phyloP scores from a whole-genome alignment of 2,329 filamentous ascomycete species.

The Aspergillus fischeri region DNA sequence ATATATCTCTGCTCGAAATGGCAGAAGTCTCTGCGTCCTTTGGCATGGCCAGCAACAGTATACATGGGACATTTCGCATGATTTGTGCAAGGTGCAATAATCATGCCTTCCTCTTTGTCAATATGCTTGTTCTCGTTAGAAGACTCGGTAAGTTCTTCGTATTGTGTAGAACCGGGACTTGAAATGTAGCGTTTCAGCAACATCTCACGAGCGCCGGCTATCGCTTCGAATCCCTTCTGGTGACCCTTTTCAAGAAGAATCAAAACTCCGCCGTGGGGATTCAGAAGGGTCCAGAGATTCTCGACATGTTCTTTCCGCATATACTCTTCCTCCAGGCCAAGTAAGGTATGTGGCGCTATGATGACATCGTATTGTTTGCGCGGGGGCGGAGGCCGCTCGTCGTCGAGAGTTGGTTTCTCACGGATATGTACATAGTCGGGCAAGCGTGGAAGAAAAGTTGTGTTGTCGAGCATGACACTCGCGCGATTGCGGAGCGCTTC shows the following conservation, averaged over 20 bases:
- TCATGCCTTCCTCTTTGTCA: constrained; percentile 58
- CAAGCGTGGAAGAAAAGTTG: constrained; percentile 86
- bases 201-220: constrained; percentile 77
- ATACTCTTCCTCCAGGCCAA: constrained; percentile 70
- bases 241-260: constrained; percentile 88
- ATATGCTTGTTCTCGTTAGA: constrained; percentile 23
- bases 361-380: constrained; percentile 86
- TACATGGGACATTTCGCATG: constrained; percentile 90
- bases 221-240: constrained; percentile 84
- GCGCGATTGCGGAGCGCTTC: constrained; percentile 70
- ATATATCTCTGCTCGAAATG: constrained; percentile 87
- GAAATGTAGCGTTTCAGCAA: constrained; percentile 70
- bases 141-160: constrained; percentile 36
- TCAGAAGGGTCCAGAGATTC: constrained; percentile 84
- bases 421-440: constrained; percentile 74
- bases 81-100: constrained; percentile 72
- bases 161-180: constrained; percentile 51
- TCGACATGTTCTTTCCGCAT: constrained; percentile 74
- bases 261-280: constrained; percentile 78
- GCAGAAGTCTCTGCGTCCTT: constrained; percentile 82
- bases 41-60: constrained; percentile 60
- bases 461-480: constrained; percentile 75
- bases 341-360: constrained; percentile 79
- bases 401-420: constrained; percentile 56
- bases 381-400: constrained; percentile 49